A percentile compares a stretch with the other conserved stretches of the same genome.
Conservation (phyloP, 2,329 filamentous ascomycete species). For the Chrysosporium queenslandicum region DNA sequence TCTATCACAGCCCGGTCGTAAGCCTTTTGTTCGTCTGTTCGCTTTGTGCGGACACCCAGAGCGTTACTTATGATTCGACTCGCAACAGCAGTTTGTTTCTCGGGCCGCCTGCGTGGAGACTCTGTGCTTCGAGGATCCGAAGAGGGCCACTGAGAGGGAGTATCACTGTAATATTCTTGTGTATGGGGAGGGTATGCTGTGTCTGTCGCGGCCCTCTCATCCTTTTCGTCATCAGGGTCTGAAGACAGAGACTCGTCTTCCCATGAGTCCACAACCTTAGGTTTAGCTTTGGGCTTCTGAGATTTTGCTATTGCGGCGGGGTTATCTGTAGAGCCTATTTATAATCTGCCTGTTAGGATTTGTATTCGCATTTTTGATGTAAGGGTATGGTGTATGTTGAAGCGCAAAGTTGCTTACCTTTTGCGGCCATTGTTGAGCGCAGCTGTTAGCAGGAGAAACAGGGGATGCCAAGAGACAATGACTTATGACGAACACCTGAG, state of each 20-base stretch:
- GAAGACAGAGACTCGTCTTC: slow-evolving; percentile 55
- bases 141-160: slow-evolving; percentile 20
- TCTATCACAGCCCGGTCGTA: slow-evolving; percentile 76
- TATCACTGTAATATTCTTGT: background rate
- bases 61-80: slow-evolving; percentile 81
- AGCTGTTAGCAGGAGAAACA: too few species aligned
- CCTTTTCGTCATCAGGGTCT: slow-evolving; percentile 29
- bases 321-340: background rate
- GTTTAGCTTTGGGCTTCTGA: slow-evolving; percentile 19
- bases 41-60: slow-evolving; percentile 67
- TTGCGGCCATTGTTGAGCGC: background rate
- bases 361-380: background rate
- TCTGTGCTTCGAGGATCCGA: background rate
- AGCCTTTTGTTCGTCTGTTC: slow-evolving; percentile 78
- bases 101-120: slow-evolving; percentile 46
- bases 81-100: slow-evolving; percentile 90
- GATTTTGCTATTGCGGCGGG: background rate
- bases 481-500: too few species aligned
- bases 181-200: slow-evolving; percentile 17
- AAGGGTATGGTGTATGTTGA: background rate
- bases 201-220: slow-evolving; percentile 16
- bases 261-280: slow-evolving; percentile 58
- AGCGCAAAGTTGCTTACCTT: background rate
- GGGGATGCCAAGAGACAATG: too few species aligned
- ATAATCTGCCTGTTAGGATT: background rate